Conservation (phyloP, 2,329 filamentous ascomycete genomes). For the Stagonosporopsis rhizophila region DNA sequence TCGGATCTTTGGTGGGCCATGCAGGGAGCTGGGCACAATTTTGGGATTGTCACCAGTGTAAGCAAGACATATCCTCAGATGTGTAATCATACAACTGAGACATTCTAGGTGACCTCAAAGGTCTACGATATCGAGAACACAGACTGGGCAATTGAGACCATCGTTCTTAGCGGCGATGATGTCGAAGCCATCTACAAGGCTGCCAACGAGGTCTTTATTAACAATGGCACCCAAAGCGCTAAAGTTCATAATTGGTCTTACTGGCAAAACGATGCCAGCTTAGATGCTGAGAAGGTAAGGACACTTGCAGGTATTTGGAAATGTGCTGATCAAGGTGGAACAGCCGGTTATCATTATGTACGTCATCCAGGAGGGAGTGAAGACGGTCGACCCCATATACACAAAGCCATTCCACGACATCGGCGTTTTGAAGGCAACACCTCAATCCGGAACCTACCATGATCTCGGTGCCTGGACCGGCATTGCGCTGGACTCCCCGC, state of each 20-base stretch:
- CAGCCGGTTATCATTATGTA: slow-evolving; percentile 32
- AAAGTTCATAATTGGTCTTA: slow-evolving; percentile 43
- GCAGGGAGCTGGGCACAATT: slow-evolving; percentile 65
- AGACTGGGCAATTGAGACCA: slow-evolving; percentile 34
- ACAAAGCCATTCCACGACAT: slow-evolving; percentile 32
- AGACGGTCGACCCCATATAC: slow-evolving; percentile 27
- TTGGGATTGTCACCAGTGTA: slow-evolving; percentile 57
- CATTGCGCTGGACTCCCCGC: slow-evolving; percentile 33
- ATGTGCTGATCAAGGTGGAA: background rate
- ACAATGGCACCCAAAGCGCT: slow-evolving; percentile 53
- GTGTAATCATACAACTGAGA: background rate
- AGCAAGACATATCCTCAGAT: slow-evolving; percentile 35
- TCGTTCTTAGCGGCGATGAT: slow-evolving; percentile 52
- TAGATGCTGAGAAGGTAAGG: slow-evolving; percentile 24
- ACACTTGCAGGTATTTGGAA: fast-evolving
- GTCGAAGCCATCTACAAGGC: slow-evolving; percentile 58
- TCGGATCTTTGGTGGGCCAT: slow-evolving; percentile 66
- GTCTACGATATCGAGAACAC: slow-evolving; percentile 49
- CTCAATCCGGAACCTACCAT: slow-evolving; percentile 28
- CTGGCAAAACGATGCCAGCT: slow-evolving; percentile 29
- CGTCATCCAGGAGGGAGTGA: slow-evolving; percentile 36
- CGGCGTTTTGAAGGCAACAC: slow-evolving; percentile 19
- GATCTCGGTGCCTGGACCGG: slow-evolving; percentile 34
- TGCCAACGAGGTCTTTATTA: slow-evolving; percentile 56
- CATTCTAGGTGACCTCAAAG: slow-evolving; percentile 42